These are phyloP conservation scores for Ascochyta fabae DNA, from an alignment of 2,329 filamentous ascomycete species.

Conservation along the genomic window DNA sequence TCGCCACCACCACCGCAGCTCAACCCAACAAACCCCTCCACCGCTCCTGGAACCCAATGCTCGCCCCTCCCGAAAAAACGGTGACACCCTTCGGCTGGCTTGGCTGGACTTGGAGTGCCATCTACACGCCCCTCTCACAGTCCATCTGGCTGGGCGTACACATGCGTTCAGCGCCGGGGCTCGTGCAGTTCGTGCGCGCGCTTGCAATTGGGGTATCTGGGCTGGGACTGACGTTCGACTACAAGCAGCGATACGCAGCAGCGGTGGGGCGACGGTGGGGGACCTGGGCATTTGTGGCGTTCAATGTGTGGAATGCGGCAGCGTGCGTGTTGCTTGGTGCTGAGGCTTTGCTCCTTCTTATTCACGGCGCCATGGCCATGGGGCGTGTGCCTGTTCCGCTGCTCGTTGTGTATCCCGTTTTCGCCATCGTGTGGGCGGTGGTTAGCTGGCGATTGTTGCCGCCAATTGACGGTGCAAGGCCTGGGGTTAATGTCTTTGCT, in stretches of 20 bases:
- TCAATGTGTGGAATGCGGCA: constrained; percentile 4
- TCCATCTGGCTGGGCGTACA: constrained; percentile 13
- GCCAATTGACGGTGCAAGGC: not conserved
- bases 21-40: not conserved
- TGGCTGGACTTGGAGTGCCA: constrained; percentile 17
- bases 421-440: not conserved
- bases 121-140: constrained; percentile 19
- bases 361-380: not conserved
- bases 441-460: not conserved
- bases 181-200: constrained; percentile 8
- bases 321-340: constrained; percentile 3
- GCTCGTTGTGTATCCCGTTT: not conserved
- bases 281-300: constrained; percentile 14
- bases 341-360: not conserved
- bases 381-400: not conserved
- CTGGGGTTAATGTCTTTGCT: not conserved
- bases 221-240: constrained; percentile 16
- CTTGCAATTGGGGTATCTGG: constrained; percentile 17
- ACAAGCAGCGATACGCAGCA: constrained; percentile 15
- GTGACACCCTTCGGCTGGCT: constrained; percentile 8
- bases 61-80: not conserved
- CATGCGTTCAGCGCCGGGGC: not conserved
- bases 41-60: too few species aligned
- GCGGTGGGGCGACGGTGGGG: constrained; percentile 7
- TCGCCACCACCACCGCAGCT: not conserved